Percentiles rank a stretch among this genome's conserved stretches.
These are phyloP conservation scores for Pythium insidiosum DNA, from an alignment of 352 stramenopile species.

Conservation along the genomic window DNA sequence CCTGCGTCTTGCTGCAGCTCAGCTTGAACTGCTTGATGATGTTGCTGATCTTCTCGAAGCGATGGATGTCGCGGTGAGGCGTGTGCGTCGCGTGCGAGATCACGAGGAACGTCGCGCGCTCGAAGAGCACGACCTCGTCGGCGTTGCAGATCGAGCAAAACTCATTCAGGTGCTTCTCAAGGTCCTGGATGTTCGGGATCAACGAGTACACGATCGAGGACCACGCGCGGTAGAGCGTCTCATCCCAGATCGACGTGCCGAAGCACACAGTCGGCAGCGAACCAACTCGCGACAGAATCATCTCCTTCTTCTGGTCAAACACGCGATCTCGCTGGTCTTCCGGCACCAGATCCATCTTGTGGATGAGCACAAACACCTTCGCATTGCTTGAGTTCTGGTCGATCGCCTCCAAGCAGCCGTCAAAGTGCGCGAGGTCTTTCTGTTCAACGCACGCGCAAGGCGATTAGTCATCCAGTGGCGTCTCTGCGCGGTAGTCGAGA, in stretches of 20 bases:
- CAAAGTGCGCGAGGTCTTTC: constrained; percentile 98
- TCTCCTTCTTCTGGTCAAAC: constrained; percentile 92
- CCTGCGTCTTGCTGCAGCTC: constrained; percentile 96
- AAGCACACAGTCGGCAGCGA: constrained; percentile 91
- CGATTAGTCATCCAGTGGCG: constrained; percentile 7
- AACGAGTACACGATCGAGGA: constrained; percentile 99
- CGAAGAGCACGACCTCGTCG: constrained; percentile 97
- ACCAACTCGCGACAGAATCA: constrained; percentile 89
- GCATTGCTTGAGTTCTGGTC: constrained; percentile 98
- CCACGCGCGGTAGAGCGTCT: constrained; percentile 99
- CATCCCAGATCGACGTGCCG: constrained; percentile 99
- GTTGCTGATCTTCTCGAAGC: constrained; percentile 99
- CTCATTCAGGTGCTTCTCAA: constrained; percentile 94
- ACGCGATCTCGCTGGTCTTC: constrained; percentile 84
- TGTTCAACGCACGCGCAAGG: constrained; percentile 23
- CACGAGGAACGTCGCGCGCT: constrained; percentile 98
- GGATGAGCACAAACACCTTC: constrained; percentile 98
- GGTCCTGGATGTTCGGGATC: constrained; percentile 97
- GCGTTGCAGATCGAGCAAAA: constrained; percentile 97
- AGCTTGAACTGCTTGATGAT: constrained; percentile 99
- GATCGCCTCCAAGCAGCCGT: constrained; percentile 96
- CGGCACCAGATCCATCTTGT: constrained; percentile 99
- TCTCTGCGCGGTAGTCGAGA: not conserved
- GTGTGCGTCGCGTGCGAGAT: constrained; percentile 93
- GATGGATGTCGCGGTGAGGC: constrained; percentile 93